phyloP scores from a whole-genome alignment of 805 yeast genomes.

The Ogataea kodamae region DNA sequence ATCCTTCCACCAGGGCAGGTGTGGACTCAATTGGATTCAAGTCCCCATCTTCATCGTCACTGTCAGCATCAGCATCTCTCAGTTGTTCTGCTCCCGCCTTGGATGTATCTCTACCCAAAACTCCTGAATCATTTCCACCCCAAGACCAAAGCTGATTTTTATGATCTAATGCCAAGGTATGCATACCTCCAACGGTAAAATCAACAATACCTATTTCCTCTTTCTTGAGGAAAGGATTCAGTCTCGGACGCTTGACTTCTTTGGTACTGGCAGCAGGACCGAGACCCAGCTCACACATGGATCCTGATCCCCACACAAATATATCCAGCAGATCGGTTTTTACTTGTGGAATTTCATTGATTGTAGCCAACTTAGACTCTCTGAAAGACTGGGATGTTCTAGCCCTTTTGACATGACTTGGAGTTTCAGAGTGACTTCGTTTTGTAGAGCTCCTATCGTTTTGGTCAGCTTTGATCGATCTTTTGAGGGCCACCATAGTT shows the following conservation, averaged over 20 bases:
- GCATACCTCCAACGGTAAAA: constrained; percentile 96
- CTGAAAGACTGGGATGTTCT: constrained; percentile 39
- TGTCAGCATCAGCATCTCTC: constrained; percentile 60
- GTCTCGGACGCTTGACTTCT: constrained; percentile 93
- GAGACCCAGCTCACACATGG: constrained; percentile 96
- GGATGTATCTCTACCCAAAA: constrained; percentile 82
- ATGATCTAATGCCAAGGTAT: constrained; percentile 75
- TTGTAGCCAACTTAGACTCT: constrained; percentile 46
- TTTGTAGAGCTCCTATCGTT: constrained; percentile 24
- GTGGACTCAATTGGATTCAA: constrained; percentile 87
- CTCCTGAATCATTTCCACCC: constrained; percentile 95
- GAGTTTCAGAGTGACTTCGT: constrained; percentile 25
- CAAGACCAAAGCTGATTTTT: constrained; percentile 90
- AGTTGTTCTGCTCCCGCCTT: constrained; percentile 56
- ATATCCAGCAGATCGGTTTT: constrained; percentile 59
- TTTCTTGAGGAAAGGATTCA: constrained; percentile 68
- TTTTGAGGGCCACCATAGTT: constrained; percentile 42
- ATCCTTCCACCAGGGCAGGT: constrained; percentile 70
- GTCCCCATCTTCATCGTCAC: constrained; percentile 75
- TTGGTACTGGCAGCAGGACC: constrained; percentile 91
- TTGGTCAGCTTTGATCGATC: constrained; percentile 22
- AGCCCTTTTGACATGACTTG: constrained; percentile 33
- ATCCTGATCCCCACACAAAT: constrained; percentile 94
- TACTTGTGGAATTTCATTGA: constrained; percentile 37
- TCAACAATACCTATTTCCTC: constrained; percentile 74